Evolutionary conservation across 177 flowering plant genomes (phyloP), one percentile per base, ranked within the genome.

Genomic region (Telopea speciosissima): DNA sequence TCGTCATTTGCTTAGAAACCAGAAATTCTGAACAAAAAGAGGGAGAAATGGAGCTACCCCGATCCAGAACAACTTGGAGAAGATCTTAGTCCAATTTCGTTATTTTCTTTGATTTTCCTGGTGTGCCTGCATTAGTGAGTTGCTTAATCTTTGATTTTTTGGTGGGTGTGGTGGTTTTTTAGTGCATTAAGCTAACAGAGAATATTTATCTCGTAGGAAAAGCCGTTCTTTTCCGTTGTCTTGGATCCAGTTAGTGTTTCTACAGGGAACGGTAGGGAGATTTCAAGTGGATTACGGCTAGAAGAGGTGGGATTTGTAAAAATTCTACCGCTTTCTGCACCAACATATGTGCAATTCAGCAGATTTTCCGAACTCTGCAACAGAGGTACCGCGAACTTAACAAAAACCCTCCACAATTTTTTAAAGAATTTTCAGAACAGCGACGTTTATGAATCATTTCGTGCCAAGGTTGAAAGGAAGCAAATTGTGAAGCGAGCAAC

Each of bases 231-330:
- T 36, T 36, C 40, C 9, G 40, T 36, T 36, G 40, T 8, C 2
- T n/a, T 5, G 45, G 26, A 54, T 71, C 33, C 54, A 31, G 26
- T 72, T 28, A n/a, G 61, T 36, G 40, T 70, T 54, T 54, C 31
- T 62, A 12, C 60, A 26, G n/a, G 26, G 36, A 36, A 56, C 25
- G 44, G 23, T 61, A 70, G 56, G 33, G 63, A 54, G 31, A 23
- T 70, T 65, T 66, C 25, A 58, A 36, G 70, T 61, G 19, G 36
- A 66, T 63, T 36, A 56, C 21, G 19, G 65, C 25, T 56, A 36
- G 62, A 33, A 49, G 21, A 5, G 60, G 49, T 33, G n/a, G 62
- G 14, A 44, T 65, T 21, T 66, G 25, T 25, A 19, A 21, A 70
- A 61, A 24, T 71, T 62, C 22, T 42, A n/a, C 24, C 12, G 25